Evolutionary conservation across 805 yeast genomes (phyloP).

Genomic region (Naumovozyma dairenensis): DNA sequence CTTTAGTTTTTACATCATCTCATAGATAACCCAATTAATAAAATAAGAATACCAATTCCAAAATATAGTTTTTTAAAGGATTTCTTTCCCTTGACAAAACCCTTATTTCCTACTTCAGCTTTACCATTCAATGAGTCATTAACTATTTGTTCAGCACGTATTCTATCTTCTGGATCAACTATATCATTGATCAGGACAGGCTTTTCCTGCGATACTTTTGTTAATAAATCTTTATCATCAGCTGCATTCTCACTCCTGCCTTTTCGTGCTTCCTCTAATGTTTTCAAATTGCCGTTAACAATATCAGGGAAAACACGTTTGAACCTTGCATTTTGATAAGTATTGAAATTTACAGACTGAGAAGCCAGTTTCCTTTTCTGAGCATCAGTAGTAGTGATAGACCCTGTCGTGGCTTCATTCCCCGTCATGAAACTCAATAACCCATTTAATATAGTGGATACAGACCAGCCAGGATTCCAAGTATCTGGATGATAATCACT

Average conservation of each 20-base stretch:
- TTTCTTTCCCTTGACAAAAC: no score
- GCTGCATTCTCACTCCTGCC: constrained; percentile 5
- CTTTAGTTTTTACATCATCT: no score
- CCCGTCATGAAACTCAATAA: constrained; percentile 85
- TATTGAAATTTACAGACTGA: constrained; percentile 51
- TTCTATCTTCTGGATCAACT: constrained; percentile 58
- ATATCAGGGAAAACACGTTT: constrained; percentile 56
- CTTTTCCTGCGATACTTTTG: constrained; percentile 20
- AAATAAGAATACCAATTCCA: no score
- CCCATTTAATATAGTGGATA: constrained; percentile 76
- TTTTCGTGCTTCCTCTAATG: constrained; percentile 14
- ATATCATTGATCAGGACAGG: constrained; percentile 30
- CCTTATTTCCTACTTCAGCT: no score
- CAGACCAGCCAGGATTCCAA: constrained; percentile 96
- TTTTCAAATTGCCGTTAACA: constrained; percentile 26
- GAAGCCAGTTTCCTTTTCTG: constrained; percentile 47
- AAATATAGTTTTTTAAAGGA: no score
- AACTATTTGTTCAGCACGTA: constrained; percentile 36
- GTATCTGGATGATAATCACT: constrained; percentile 86
- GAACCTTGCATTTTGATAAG: constrained; percentile 46
- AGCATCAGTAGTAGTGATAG: constrained; percentile 55
- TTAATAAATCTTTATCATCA: constrained; percentile 13
- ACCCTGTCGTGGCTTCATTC: constrained; percentile 72
- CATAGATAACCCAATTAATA: no score
- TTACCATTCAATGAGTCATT: no score